Percentiles rank a stretch among this genome's conserved stretches.
Evolutionary conservation across 208 protist species (phyloP).

Genomic region (Leishmania arabica): DNA sequence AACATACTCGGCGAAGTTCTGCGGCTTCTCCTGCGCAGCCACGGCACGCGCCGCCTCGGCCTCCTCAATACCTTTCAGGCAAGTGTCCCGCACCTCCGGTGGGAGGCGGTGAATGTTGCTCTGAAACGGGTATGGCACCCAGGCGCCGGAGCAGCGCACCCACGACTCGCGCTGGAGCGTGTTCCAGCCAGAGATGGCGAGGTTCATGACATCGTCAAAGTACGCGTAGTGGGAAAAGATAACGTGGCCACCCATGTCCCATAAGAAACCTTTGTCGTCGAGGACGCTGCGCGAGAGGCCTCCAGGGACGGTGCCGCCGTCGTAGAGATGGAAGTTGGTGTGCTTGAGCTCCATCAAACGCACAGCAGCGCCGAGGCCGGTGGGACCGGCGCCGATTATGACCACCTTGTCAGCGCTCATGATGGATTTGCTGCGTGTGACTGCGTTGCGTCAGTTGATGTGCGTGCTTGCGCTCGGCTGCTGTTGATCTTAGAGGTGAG

Average conservation of each 20-base stretch:
- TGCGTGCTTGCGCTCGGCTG: not conserved
- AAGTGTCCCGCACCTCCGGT: slow-evolving; percentile 36
- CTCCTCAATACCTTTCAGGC: slow-evolving; percentile 52
- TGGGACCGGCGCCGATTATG: slow-evolving; percentile 66
- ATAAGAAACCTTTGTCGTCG: slow-evolving; percentile 68
- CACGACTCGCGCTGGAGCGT: slow-evolving; percentile 60
- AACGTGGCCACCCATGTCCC: slow-evolving; percentile 82
- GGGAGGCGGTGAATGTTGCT: slow-evolving; percentile 82
- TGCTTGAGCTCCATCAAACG: slow-evolving; percentile 59
- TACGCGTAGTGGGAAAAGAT: slow-evolving; percentile 88
- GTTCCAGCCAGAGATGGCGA: slow-evolving; percentile 51
- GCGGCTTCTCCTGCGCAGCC: slow-evolving; percentile 8
- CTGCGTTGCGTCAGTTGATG: not conserved
- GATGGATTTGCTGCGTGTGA: not conserved
- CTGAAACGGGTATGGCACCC: slow-evolving; percentile 82
- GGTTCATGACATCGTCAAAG: slow-evolving; percentile 80
- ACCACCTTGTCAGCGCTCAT: slow-evolving; percentile 38
- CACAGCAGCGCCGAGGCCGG: slow-evolving; percentile 69
- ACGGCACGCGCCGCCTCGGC: slow-evolving; percentile 17
- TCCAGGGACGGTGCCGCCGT: slow-evolving; percentile 38
- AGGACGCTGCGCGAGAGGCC: slow-evolving; percentile 61
- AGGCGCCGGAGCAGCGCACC: slow-evolving; percentile 48
- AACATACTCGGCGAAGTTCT: slow-evolving; percentile 65
- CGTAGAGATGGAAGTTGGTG: slow-evolving; percentile 57
- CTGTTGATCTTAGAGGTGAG: not conserved